Conservation (phyloP, 352 stramenopile species). For the Pythium aphanidermatum region DNA sequence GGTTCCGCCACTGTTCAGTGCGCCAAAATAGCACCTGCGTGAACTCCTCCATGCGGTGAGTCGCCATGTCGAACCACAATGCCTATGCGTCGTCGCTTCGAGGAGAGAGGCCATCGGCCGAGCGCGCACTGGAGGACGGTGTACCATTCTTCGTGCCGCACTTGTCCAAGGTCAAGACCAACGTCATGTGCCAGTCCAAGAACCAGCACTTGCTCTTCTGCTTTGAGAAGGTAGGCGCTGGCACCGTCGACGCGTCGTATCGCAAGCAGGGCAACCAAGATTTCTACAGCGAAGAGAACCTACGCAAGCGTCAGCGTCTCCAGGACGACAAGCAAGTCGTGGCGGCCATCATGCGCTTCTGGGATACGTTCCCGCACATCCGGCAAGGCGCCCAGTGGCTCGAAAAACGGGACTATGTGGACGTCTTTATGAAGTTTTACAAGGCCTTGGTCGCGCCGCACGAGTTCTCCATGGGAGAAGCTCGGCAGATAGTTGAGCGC, state of each 20-base stretch:
- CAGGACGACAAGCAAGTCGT: slow-evolving; percentile 42
- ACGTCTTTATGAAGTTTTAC: slow-evolving; percentile 82
- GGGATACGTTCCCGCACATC: slow-evolving; percentile 62
- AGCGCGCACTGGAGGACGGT: slow-evolving; percentile 12
- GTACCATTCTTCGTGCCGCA: slow-evolving; percentile 35
- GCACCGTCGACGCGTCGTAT: slow-evolving; percentile 26
- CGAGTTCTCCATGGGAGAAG: slow-evolving; percentile 68
- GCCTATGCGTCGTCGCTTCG: slow-evolving; percentile 19
- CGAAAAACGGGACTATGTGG: slow-evolving; percentile 49
- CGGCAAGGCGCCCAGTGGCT: slow-evolving; percentile 40
- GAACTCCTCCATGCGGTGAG: no score
- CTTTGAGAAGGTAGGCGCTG: slow-evolving; percentile 18
- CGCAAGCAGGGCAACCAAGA: slow-evolving; percentile 66
- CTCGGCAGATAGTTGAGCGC: slow-evolving; percentile 64
- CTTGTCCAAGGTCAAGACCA: slow-evolving; percentile 39
- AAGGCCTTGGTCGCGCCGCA: slow-evolving; percentile 66
- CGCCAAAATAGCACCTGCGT: no score
- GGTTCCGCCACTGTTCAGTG: no score
- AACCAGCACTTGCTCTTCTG: slow-evolving; percentile 34
- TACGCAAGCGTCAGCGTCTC: slow-evolving; percentile 45
- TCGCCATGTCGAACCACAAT: slow-evolving; percentile 5
- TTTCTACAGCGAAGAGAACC: slow-evolving; percentile 68
- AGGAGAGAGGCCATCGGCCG: slow-evolving; percentile 14
- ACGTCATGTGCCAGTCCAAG: slow-evolving; percentile 29
- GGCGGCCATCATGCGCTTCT: slow-evolving; percentile 52